Base-by-base conservation (phyloP, 2,329 filamentous ascomycete genomes). In the Coniella lustricola region DNA sequence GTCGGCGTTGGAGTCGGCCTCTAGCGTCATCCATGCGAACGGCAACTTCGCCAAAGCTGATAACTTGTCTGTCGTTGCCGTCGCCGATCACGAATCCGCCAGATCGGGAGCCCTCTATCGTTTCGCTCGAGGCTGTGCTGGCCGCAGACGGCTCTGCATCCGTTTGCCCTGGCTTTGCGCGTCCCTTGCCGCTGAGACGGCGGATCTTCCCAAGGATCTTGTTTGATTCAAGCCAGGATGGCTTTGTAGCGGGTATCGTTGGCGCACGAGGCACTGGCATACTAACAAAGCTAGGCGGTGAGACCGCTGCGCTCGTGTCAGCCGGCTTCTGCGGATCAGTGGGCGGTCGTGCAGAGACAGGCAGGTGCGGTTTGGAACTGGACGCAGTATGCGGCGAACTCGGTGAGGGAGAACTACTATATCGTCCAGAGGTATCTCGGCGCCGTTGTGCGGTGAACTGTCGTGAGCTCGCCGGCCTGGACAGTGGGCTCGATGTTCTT, bases 311-410 rank as follows among this genome's bases (percentile, higher is more conserved):
- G 36, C 48, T 49, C n/a, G 39, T 38, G 32, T 16, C 41, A 18
- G 39, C 38, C 7, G 22, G 44, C 8, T 29, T 34, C 17, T 31
- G 34, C 7, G 21, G 44, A 8, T 44, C 44, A 1, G 29, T 45
- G 35, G 48, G 29, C 45, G 46, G 48, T 38, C 45, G 22, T 32
- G 47, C 29, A 35, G 49, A 17, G 41, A 43, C 17, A 3, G 29
- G 25, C 12, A n/a, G 35, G 46, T 35, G 14, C 32, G 45, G 31
- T 13, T 44, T 29, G 10, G 25, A 5, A 29, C 5, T 29, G 3
- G 62, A 60, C 1, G 70, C 69, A 8, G 68, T 71, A 0, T 71
- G 71, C 50, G 72, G 70, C 1, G 70, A 72, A 50, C 71, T 66
- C 7, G 71, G 65, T n/a, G 70, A 54, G 21, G 69, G 70, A 2